Conservation (phyloP, 148 eudicot species). For the Rhododendron griersonianum region DNA sequence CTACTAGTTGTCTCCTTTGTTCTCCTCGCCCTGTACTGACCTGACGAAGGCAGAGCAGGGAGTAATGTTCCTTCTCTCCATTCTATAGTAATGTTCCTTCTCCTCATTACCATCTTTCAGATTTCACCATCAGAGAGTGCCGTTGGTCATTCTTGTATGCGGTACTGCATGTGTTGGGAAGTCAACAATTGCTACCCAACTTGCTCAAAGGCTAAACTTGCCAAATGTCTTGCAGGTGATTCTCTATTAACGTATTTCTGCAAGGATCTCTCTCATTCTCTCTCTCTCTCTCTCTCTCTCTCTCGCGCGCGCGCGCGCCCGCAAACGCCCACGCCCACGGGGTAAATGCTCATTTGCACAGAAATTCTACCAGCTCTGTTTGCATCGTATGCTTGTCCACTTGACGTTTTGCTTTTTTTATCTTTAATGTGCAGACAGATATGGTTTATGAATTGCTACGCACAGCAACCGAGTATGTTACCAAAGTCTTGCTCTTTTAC, state of each 20-base stretch:
- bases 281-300: not conserved
- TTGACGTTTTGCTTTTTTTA: slow-evolving; percentile 16
- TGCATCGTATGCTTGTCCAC: slow-evolving; percentile 1
- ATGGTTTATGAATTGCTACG: slow-evolving; percentile 98
- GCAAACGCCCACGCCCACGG: not conserved
- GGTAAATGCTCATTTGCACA: not conserved
- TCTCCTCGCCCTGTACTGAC: not conserved
- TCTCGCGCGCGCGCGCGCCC: not conserved
- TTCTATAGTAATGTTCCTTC: slow-evolving; percentile 12
- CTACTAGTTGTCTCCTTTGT: not conserved
- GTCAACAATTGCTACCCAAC: slow-evolving; percentile 98
- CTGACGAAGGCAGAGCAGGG: not conserved
- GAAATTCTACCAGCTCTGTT: not conserved
- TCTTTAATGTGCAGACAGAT: slow-evolving; percentile 67
- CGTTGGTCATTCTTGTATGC: slow-evolving; percentile 96
- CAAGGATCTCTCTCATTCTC: not conserved
- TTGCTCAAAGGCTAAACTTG: slow-evolving; percentile 93
- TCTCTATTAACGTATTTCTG: slow-evolving; percentile 3
- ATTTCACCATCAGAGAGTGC: slow-evolving; percentile 98
- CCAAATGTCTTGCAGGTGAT: slow-evolving; percentile 95
- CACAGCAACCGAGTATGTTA: slow-evolving; percentile 93
- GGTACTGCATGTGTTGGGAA: slow-evolving; percentile 98
- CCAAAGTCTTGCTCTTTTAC: not conserved
- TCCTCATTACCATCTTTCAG: slow-evolving; percentile 32
- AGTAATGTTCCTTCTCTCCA: not conserved